Conservation (phyloP, 208 protist species). For the Lotmaria passim region DNA sequence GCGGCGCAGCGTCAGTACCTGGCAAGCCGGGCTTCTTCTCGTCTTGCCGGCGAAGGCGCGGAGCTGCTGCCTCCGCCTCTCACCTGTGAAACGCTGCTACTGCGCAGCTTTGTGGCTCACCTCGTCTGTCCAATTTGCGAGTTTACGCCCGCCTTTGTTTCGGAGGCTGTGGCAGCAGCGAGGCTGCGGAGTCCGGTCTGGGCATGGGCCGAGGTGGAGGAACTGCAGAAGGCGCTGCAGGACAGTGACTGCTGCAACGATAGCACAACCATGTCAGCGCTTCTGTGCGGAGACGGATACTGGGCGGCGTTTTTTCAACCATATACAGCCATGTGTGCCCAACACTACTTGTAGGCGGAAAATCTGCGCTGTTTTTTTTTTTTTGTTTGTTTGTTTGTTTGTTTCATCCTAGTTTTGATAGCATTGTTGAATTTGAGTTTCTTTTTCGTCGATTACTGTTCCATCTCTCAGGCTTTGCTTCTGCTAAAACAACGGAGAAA, state of each 20-base stretch:
- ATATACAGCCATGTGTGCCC: constrained; percentile 28
- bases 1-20: not conserved
- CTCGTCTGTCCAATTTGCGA: constrained; percentile 3
- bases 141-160: not conserved
- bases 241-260: not conserved
- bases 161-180: constrained; percentile 10
- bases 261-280: not conserved
- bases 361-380: constrained; percentile 10
- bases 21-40: not conserved
- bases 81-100: constrained; percentile 16
- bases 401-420: constrained; percentile 5
- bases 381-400: constrained; percentile 21
- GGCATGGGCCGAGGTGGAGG: constrained; percentile 22
- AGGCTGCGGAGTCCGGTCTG: not conserved
- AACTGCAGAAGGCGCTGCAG: not conserved
- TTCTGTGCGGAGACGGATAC: constrained; percentile 31
- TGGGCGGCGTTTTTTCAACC: constrained; percentile 31
- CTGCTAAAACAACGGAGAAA: no score
- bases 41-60: not conserved
- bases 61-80: not conserved
- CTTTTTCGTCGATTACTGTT: not conserved
- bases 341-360: constrained; percentile 18
- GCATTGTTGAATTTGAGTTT: not conserved
- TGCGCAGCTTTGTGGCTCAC: constrained; percentile 35
- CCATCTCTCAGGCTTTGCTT: no score